A percentile compares a stretch with the other conserved stretches of the same genome.
Evolutionary conservation across 202 grass and related monocot genomes (phyloP).

Genomic region (Elaeis oleifera): DNA sequence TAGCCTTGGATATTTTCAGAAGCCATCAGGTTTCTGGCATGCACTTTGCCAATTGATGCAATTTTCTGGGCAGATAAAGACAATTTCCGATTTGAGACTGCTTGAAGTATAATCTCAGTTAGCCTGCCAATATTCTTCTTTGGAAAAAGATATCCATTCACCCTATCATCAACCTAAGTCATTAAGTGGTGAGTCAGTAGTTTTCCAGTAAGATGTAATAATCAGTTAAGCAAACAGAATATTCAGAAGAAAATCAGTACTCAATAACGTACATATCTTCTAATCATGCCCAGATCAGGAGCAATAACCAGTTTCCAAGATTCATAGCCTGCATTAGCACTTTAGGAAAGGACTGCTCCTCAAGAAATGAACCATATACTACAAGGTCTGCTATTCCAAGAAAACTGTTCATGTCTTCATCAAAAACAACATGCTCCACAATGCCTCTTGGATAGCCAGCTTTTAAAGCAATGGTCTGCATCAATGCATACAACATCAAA

Average conservation of each 20-base stretch:
- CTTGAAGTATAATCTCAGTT: conserved; percentile 46
- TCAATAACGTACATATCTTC: conserved; percentile 59
- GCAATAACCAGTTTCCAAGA: conserved; percentile 78
- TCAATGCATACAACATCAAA: conserved; percentile 24
- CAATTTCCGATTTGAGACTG: conserved; percentile 60
- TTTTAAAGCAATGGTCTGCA: conserved; percentile 46
- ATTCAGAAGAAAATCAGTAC: conserved; percentile 16
- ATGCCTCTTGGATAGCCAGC: conserved; percentile 60
- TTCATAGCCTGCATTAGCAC: conserved; percentile 75
- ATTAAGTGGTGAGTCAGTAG: conserved; percentile 23
- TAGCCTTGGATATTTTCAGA: conserved; percentile 72
- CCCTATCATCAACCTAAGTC: conserved; percentile 73
- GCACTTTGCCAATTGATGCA: conserved; percentile 66
- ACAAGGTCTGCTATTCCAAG: conserved; percentile 63
- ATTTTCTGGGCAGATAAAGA: conserved; percentile 60
- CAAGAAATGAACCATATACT: conserved; percentile 83
- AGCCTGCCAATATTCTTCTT: conserved; percentile 51
- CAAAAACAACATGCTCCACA: conserved; percentile 47
- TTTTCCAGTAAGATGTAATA: conserved; percentile 20
- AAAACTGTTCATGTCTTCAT: conserved; percentile 40
- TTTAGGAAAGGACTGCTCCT: conserved; percentile 77
- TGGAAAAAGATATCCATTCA: conserved; percentile 77
- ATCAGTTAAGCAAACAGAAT: conserved; percentile 5
- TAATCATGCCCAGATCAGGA: conserved; percentile 74
- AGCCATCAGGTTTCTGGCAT: conserved; percentile 83